Conservation (phyloP, 2,329 filamentous ascomycete species). For the Pyrenophora tritici-repentis region DNA sequence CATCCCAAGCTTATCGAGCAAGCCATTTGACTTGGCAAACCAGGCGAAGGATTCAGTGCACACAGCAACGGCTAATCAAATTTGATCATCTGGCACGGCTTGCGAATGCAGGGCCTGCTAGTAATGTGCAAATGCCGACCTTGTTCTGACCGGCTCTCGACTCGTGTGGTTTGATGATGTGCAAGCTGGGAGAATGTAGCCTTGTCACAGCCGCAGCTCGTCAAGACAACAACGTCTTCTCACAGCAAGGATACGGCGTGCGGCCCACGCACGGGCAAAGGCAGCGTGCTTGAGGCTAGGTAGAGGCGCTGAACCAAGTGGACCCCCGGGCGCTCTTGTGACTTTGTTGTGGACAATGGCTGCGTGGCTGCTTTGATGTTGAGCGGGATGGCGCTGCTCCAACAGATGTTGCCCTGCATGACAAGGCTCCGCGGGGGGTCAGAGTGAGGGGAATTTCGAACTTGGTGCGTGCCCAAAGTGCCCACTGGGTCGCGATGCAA, state of each 20-base stretch:
- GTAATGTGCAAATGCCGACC: conserved; percentile 17
- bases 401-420: conserved; percentile 28
- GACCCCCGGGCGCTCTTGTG: conserved; percentile 12
- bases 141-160: conserved; percentile 1
- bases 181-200: too few relatives aligned
- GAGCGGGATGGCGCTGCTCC: conserved; percentile 25
- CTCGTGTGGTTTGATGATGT: background rate
- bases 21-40: conserved; percentile 17
- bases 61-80: conserved; percentile 26
- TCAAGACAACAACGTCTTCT: background rate
- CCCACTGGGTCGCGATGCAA: conserved; percentile 20
- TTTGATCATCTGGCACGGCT: conserved; percentile 18
- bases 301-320: conserved; percentile 3
- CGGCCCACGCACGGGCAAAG: conserved; percentile 6
- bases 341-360: conserved; percentile 11
- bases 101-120: conserved; percentile 27
- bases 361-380: conserved; percentile 2
- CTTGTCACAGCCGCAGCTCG: background rate
- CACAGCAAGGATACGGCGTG: conserved; percentile 6
- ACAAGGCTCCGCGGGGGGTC: conserved; percentile 12
- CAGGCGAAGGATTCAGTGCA: conserved; percentile 1
- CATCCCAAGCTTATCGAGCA: conserved; percentile 16
- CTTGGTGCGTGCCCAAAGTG: background rate
- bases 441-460: conserved; percentile 10
- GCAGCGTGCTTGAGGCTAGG: conserved; percentile 7